These are phyloP conservation scores for Tubosaeta sp. DNA, from an alignment of 768 basidiomycete genomes.

Conservation along the genomic window DNA sequence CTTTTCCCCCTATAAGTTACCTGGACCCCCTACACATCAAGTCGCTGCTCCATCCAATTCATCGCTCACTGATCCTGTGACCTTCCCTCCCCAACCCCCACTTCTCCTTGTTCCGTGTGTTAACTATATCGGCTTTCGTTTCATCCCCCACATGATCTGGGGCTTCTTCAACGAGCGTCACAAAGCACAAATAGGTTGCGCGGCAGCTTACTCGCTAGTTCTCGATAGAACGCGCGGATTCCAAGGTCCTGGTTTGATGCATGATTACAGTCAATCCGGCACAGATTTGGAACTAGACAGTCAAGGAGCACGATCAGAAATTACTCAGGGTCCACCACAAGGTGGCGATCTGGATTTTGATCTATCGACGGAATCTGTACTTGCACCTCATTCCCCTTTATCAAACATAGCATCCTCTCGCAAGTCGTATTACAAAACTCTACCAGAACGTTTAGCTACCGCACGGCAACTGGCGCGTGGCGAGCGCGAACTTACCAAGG, in stretches of 20 bases:
- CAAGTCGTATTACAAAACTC: constrained; percentile 68
- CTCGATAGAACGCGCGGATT: constrained; percentile 60
- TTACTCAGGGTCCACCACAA: constrained; percentile 9
- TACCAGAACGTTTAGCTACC: constrained; percentile 60
- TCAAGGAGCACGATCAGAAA: constrained; percentile 5
- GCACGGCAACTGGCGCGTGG: constrained; percentile 76
- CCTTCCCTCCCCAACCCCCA: constrained; percentile 72
- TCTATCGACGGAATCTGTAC: constrained; percentile 58
- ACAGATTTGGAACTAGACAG: constrained; percentile 2
- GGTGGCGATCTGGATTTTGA: constrained; percentile 75
- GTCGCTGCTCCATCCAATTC: constrained; percentile 14
- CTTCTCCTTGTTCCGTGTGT: constrained; percentile 72
- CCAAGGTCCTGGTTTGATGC: constrained; percentile 27
- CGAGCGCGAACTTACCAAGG: constrained; percentile 79
- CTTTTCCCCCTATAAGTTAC: constrained; percentile 31
- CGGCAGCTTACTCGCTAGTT: constrained; percentile 76
- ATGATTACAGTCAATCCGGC: constrained; percentile 17
- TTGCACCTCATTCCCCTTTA: constrained; percentile 60
- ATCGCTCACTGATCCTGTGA: constrained; percentile 36
- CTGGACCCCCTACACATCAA: constrained; percentile 16
- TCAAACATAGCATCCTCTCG: constrained; percentile 65
- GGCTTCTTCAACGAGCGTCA: constrained; percentile 88
- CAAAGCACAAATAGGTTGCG: constrained; percentile 74
- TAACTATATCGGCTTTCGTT: constrained; percentile 75
- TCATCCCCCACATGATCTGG: constrained; percentile 87